Evolutionary conservation across 768 basidiomycete species (phyloP), one percentile per base, ranked within the genome.

Genomic region (Phallus indusiatus): DNA sequence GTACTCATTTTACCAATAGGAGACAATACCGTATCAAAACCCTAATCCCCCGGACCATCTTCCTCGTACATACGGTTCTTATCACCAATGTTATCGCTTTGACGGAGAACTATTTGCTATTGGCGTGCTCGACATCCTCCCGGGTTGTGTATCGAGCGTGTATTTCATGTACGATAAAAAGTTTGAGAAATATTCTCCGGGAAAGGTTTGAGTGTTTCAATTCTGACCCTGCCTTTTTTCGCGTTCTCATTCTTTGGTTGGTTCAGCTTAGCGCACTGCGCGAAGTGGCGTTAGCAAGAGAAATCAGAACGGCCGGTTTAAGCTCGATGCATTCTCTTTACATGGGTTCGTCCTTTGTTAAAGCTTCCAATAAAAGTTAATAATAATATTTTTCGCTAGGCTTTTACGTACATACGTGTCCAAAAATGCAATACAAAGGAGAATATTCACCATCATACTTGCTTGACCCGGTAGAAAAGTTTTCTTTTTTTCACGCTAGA

Each of bases 351-450:
- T 63, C 3, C 17, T 12, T 12, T 24, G 17, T 21, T 33, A 47
- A 34, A 22, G 1, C 47, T 16, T 10, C 55, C 51, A 7, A 11
- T 5, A 24, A 20, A 28, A 50, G 28, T 56, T 17, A 18, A 21
- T 46, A 28, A 16, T 8, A 46, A 24, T 53, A 63, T 42, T 11
- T 34, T 47, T 8, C 16, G 12, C 7, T 65, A 96, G 94, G 94
- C 7, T 97, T 83, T 70, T 98, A 97, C 70, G 88, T 98, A 42
- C 81, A 96, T 64, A 83, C 88, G 1, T 97, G 94, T 67, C 81
- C 75, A 54, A 99, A 99, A 72, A 98, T 98, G 96, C 78, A 78
- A 57, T 98, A 99, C 72, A 99, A 99, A 67, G 94, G 85, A 28
- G 93, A 96, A 57, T 99, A 94, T 64, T 69, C 76, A 0, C 95